Evolutionary conservation across 2,329 filamentous ascomycete species (phyloP), one percentile per base, ranked within the genome.

Genomic region (Blastomyces gilchristii): DNA sequence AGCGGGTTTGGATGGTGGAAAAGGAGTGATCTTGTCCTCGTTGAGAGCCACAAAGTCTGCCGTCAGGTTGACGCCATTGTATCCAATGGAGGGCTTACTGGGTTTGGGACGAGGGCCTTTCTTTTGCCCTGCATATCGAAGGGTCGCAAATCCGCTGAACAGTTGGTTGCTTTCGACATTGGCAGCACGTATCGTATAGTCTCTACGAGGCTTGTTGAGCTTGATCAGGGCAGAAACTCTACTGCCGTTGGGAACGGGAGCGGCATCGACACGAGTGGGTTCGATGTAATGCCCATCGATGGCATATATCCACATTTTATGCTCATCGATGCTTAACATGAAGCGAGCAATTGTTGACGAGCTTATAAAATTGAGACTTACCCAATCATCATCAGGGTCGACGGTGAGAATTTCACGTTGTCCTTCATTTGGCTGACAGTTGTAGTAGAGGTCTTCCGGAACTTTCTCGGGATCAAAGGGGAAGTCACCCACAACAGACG

Each of bases 101-200:
- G 41, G 50, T 76, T 76, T 2, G 64, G 60, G 1, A 34, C 45
- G 14, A 0, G 47, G 56, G 31, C 67, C 64, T 1, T 66, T 41
- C 37, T 71, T 68, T 22, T 68, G 67, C n/a, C 68, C 67, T 45
- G 70, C 65, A 66, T 80, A 79, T 0, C 74, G 73, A 28, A 87
- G 70, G 3, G 78, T 73, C 0, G 81, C 83, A 53, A 78, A 75
- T 0, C 79, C 82, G 11, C 76, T 74, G 39, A 86, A 74, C 53
- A 85, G 76, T 70, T 87, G 84, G 11, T 80, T 77, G 2, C 78
- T 73, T 50, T 74, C 75, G 11, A 74, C 72, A 28, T 80, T 78
- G 34, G 81, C 78, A 39, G 82, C 74, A 2, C 84, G 82, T 41
- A 80, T 76, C 0, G 72, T 75, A 67, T 80, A 79, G 58, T 75